Conservation (phyloP, 2,329 filamentous ascomycete species). For the Colletotrichum australisinense region DNA sequence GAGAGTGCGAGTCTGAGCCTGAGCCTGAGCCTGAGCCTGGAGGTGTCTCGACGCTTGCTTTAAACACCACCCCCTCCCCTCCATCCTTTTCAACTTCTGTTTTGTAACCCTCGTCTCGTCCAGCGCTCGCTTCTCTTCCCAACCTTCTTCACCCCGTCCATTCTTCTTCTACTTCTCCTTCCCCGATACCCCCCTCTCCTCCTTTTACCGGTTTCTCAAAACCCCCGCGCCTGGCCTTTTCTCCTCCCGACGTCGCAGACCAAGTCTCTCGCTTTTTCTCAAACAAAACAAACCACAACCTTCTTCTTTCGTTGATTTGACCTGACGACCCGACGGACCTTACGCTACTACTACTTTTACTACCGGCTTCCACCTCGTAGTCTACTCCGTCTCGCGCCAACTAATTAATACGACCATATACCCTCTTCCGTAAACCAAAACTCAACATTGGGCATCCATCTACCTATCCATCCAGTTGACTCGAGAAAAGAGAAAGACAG, state of each 20-base stretch:
- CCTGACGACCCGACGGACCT: constrained; percentile 12
- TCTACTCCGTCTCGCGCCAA: neutral
- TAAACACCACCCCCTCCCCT: constrained; percentile 33
- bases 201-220: constrained; percentile 16
- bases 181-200: constrained; percentile 9
- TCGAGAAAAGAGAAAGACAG: neutral
- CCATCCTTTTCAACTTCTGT: constrained; percentile 18
- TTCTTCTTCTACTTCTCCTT: constrained; percentile 23
- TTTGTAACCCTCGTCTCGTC: constrained; percentile 26
- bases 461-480: neutral
- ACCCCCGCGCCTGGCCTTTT: constrained; percentile 28
- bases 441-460: neutral
- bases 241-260: constrained; percentile 29
- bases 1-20: neutral
- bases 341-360: neutral
- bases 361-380: neutral
- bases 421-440: neutral
- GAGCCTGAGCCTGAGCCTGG: neutral
- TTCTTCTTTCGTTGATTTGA: constrained; percentile 13
- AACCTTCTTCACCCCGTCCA: constrained; percentile 19
- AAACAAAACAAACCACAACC: constrained; percentile 7
- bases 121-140: constrained; percentile 26
- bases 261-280: constrained; percentile 26
- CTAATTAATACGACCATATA: constrained; percentile 27
- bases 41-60: constrained; percentile 18